Conservation (phyloP, 2,329 filamentous ascomycete genomes). For the Nemania diffusa region DNA sequence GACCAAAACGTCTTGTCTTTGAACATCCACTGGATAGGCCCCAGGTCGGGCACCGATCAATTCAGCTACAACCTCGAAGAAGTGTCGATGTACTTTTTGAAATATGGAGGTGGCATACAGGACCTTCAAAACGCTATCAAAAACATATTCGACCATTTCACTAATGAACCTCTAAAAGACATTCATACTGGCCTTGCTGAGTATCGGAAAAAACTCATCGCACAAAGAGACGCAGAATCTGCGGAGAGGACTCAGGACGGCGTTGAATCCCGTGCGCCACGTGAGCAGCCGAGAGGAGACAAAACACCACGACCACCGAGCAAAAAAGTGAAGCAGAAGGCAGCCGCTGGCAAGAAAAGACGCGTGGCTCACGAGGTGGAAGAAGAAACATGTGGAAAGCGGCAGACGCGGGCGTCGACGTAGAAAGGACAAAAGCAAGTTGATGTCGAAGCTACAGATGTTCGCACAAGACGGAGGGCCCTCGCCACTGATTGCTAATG, state of each 20-base stretch:
- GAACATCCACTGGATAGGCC: not conserved
- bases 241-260: not conserved
- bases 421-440: not conserved
- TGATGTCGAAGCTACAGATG: not conserved
- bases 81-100: not conserved
- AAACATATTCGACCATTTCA: not conserved
- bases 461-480: not conserved
- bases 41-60: not conserved
- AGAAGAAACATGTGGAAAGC: not conserved
- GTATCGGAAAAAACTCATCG: not conserved
- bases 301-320: not conserved
- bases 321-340: not conserved
- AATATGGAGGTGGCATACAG: not conserved
- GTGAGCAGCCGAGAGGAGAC: no score
- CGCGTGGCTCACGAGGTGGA: not conserved
- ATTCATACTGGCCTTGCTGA: not conserved
- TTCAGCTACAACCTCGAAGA: not conserved
- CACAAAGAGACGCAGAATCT: not conserved
- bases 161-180: not conserved
- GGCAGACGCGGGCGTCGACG: no score
- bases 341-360: no score
- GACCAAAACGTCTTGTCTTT: not conserved
- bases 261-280: not conserved
- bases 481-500: no score
- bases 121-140: not conserved